Evolutionary conservation across 2,329 filamentous ascomycete species (phyloP), one percentile per base, ranked within the genome.

Genomic region (Cryphonectria parasitica): DNA sequence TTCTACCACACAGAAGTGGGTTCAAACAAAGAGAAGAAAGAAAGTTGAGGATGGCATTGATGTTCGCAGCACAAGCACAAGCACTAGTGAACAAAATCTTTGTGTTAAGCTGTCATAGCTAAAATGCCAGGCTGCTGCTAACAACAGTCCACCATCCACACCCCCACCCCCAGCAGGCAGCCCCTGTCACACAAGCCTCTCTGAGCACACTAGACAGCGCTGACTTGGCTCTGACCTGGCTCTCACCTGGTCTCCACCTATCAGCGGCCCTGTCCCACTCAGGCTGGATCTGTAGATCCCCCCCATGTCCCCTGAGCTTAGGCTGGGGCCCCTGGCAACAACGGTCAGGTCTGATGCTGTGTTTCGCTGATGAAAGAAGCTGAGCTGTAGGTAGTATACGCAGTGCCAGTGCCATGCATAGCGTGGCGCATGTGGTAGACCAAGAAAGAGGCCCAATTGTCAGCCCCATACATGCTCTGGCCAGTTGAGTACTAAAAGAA

Each of bases 401-500:
- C 31, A 39, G 58, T 39, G 22, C 31, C 58, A 61, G 31, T 31
- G 36, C 28, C 8, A 25, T 28, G 61, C 61, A 62, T 58, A 31
- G 28, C 25, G 54, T 58, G 41, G 36, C 52, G 54, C 66, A 67
- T 67, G 66, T 67, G 41, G n/a, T 41, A 67, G 61, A 64, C 61
- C 61, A 64, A 62, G 39, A 64, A 28, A n/a, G 58, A 66, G 64
- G 54, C 66, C 56, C 54, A 67, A 67, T 45, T 63, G 66, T 52
- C 66, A 62, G 56, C 66, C 66, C 66, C 66, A 39, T 68, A 49
- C 56, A 34, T n/a, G 60, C 52, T 36, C 54, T 22, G 61, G 13
- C n/a, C n/a, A 4, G 13, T 15, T 13, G 41, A 66, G 67, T 70
- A 73, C 66, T 73, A 73, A 73, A 73, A 73, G 71, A 72, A 67